These are phyloP conservation scores for Trichoderma asperellum DNA, from an alignment of 2,329 filamentous ascomycete species.

Conservation along the genomic window DNA sequence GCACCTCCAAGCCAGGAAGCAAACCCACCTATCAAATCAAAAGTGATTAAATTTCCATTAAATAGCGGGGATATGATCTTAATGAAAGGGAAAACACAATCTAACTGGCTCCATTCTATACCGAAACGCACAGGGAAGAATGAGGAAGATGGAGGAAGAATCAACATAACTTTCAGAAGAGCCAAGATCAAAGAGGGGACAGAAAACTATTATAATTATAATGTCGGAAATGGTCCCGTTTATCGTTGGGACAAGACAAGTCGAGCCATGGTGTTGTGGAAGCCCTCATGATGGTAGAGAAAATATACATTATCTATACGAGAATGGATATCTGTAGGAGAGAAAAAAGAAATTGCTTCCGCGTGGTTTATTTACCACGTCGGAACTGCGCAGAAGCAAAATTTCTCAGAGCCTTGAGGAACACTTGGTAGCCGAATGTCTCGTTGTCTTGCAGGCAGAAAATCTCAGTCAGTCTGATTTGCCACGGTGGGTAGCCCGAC, in stretches of 20 bases:
- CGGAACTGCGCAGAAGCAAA: constrained; percentile 89
- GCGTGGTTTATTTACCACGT: constrained; percentile 64
- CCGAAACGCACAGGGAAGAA: constrained; percentile 72
- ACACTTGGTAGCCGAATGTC: constrained; percentile 91
- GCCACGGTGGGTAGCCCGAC: constrained; percentile 95
- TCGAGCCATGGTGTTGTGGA: constrained; percentile 54
- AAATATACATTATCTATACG: constrained; percentile 17
- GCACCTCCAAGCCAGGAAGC: constrained; percentile 40
- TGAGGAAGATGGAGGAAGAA: constrained; percentile 64
- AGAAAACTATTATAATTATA: constrained; percentile 84
- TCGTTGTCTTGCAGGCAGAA: constrained; percentile 78
- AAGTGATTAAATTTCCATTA: constrained; percentile 57
- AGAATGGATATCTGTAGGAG: constrained; percentile 27
- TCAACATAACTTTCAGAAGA: constrained; percentile 78
- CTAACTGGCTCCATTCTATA: constrained; percentile 76
- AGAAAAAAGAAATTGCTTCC: neutral
- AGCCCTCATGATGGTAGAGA: constrained; percentile 31
- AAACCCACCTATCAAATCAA: neutral
- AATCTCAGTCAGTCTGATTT: constrained; percentile 91
- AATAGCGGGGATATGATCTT: constrained; percentile 76
- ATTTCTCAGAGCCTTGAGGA: constrained; percentile 80
- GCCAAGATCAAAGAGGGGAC: constrained; percentile 74
- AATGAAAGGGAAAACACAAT: constrained; percentile 76
- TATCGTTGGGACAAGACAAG: constrained; percentile 66
- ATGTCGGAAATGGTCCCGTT: constrained; percentile 71